phyloP scores from a whole-genome alignment of 1,139 yeast species.

The Diutina mesorugosa region DNA sequence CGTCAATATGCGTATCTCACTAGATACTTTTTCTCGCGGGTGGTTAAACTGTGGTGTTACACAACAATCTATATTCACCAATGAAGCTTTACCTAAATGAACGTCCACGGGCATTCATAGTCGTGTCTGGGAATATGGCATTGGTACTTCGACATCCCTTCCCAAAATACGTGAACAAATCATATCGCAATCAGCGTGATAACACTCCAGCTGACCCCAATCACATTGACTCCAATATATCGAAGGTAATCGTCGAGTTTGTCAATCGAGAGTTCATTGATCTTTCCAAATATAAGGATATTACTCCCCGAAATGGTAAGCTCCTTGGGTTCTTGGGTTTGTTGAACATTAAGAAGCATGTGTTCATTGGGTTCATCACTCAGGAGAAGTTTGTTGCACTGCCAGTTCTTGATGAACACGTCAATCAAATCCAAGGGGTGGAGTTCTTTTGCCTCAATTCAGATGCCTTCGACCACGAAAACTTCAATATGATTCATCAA shows the following conservation, averaged over 20 bases:
- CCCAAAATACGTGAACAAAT: slow-evolving; percentile 15
- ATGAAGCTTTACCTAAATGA: slow-evolving; percentile 42
- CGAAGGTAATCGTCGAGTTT: slow-evolving; percentile 38
- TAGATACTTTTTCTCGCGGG: not conserved
- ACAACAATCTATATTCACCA: not conserved
- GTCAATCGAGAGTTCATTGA: slow-evolving; percentile 22
- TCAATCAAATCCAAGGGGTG: slow-evolving; percentile 41
- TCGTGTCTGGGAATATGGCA: slow-evolving; percentile 35
- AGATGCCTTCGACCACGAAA: slow-evolving; percentile 35
- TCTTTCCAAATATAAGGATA: slow-evolving; percentile 25
- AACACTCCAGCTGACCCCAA: slow-evolving; percentile 9
- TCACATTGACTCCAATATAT: slow-evolving; percentile 10
- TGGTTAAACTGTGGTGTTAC: not conserved
- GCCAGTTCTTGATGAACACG: slow-evolving; percentile 39
- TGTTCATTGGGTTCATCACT: slow-evolving; percentile 48
- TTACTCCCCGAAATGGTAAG: slow-evolving; percentile 18
- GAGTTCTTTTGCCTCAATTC: slow-evolving; percentile 52
- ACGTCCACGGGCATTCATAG: slow-evolving; percentile 41
- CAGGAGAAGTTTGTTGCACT: slow-evolving; percentile 45
- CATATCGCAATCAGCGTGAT: slow-evolving; percentile 15
- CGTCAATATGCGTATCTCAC: not conserved
- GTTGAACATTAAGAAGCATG: slow-evolving; percentile 37
- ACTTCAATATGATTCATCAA: not conserved
- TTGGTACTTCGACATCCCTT: slow-evolving; percentile 36
- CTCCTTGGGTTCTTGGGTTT: slow-evolving; percentile 51